Percentiles rank a stretch among this genome's conserved stretches.
Evolutionary conservation across 192 early-diverging fungal genomes (phyloP).

Genomic region (Dimargaris cristalligena): DNA sequence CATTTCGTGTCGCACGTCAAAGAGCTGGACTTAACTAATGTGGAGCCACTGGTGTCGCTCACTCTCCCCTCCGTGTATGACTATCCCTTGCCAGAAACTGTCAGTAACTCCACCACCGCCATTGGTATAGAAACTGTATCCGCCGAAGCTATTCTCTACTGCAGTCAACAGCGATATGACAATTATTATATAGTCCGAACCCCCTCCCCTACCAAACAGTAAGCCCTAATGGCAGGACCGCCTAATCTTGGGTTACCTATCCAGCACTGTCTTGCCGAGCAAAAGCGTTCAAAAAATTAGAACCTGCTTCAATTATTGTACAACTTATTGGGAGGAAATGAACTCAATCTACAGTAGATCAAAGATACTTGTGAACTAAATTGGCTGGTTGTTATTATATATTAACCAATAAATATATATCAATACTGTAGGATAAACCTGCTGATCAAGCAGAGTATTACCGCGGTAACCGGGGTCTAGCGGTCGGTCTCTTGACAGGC

Average conservation of each 20-base stretch:
- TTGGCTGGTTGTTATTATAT: background rate
- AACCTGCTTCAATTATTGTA: background rate
- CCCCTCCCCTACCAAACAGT: background rate
- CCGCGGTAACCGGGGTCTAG: background rate
- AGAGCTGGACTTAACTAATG: background rate
- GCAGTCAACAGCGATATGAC: background rate
- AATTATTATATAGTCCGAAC: constrained; percentile 3
- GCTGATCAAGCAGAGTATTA: background rate
- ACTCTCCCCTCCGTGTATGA: no score
- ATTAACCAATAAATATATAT: background rate
- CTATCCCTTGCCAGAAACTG: no score
- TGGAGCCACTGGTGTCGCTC: background rate
- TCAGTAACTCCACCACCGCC: no score
- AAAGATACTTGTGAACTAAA: background rate
- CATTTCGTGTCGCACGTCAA: background rate
- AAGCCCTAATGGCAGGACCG: background rate
- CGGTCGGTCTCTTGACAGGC: background rate
- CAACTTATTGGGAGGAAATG: background rate
- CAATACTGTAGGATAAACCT: background rate
- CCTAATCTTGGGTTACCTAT: background rate
- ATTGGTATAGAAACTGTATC: no score
- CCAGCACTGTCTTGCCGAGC: background rate
- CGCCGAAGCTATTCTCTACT: no score
- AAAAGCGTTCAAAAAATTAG: background rate
- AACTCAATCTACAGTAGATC: background rate